Percentiles rank a stretch among this genome's conserved stretches.
Evolutionary conservation across 2,329 filamentous ascomycete species (phyloP).

Genomic region (Lizonia empirigonia): DNA sequence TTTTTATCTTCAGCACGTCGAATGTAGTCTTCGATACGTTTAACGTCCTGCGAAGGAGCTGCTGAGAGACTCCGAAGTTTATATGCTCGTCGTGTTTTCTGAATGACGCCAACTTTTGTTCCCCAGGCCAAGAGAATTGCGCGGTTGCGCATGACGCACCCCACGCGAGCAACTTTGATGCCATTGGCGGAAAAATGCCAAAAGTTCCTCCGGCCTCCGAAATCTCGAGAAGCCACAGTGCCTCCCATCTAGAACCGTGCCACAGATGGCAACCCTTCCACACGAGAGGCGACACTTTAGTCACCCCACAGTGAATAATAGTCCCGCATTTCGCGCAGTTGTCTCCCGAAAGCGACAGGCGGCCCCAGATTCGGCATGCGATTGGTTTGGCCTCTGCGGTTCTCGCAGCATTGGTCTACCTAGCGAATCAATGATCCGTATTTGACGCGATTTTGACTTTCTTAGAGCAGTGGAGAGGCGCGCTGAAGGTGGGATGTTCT

Average conservation of each 20-base stretch:
- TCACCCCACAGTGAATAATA: slow-evolving; percentile 42
- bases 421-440: slow-evolving; percentile 36
- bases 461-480: slow-evolving; percentile 28
- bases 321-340: slow-evolving; percentile 43
- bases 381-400: slow-evolving; percentile 30
- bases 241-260: slow-evolving; percentile 33
- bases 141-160: slow-evolving; percentile 26
- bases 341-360: slow-evolving; percentile 36
- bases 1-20: slow-evolving; percentile 4
- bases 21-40: background rate
- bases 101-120: slow-evolving; percentile 28
- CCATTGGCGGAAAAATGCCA: slow-evolving; percentile 41
- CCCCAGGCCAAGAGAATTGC: slow-evolving; percentile 40
- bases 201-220: slow-evolving; percentile 21
- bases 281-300: slow-evolving; percentile 39
- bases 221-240: slow-evolving; percentile 27
- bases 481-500: slow-evolving; percentile 38
- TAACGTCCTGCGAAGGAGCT: background rate
- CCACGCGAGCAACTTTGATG: slow-evolving; percentile 26
- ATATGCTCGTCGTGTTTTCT: slow-evolving; percentile 10
- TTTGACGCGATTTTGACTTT: slow-evolving; percentile 32
- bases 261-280: slow-evolving; percentile 24
- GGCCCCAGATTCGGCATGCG: slow-evolving; percentile 33
- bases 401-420: slow-evolving; percentile 17
- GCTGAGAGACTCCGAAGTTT: slow-evolving; percentile 10